Evolutionary conservation across 768 basidiomycete species (phyloP).

Genomic region (Macrocybe gigantea): DNA sequence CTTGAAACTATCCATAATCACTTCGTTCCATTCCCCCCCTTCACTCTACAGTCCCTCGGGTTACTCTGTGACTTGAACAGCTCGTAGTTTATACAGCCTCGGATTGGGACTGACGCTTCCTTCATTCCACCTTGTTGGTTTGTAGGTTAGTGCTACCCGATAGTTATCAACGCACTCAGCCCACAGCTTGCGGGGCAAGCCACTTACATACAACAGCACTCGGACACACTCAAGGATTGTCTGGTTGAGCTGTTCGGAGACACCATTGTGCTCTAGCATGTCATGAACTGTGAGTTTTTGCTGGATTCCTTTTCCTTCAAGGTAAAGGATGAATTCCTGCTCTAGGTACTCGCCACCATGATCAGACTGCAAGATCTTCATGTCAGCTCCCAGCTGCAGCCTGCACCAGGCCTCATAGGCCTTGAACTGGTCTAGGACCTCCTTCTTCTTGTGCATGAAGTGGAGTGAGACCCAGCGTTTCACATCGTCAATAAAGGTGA

Average conservation of each 20-base stretch:
- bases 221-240: conserved; percentile 13
- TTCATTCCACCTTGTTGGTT: too few species aligned
- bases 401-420: conserved; percentile 17
- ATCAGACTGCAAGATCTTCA: conserved; percentile 15
- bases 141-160: too few species aligned
- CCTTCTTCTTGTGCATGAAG: conserved; percentile 12
- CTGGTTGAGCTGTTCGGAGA: conserved; percentile 19
- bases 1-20: too few species aligned
- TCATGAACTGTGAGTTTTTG: conserved; percentile 16
- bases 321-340: conserved; percentile 11
- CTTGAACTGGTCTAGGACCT: conserved; percentile 12
- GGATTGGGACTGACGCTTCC: too few species aligned
- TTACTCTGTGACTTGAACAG: too few species aligned
- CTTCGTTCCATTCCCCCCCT: too few species aligned
- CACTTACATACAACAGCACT: conserved; percentile 12
- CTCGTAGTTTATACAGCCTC: too few species aligned
- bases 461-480: background rate
- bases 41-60: too few species aligned
- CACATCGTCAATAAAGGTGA: background rate
- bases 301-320: conserved; percentile 14
- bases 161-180: too few species aligned
- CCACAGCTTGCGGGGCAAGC: conserved; percentile 18
- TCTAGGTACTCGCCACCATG: conserved; percentile 19
- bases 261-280: conserved; percentile 17
- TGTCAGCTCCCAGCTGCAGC: conserved; percentile 8